These are phyloP conservation scores for Carex parvula DNA, from an alignment of 176 grass and related monocot species.

Conservation along the genomic window DNA sequence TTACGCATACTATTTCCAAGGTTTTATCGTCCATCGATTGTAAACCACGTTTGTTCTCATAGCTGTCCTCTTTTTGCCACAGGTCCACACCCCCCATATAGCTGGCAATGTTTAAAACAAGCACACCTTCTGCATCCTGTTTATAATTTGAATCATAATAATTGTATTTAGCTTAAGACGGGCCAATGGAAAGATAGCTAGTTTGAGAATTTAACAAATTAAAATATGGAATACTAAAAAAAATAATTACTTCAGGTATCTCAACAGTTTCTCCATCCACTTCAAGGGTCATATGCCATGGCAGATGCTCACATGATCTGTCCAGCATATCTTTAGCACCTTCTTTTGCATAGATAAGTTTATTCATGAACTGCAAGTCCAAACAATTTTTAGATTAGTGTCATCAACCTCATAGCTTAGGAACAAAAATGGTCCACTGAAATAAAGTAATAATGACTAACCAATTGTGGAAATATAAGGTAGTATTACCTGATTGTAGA, in stretches of 20 bases:
- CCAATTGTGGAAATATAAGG: background rate
- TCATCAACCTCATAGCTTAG: background rate
- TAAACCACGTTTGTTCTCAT: slow-evolving; percentile 60
- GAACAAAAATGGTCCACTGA: background rate
- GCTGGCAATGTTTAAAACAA: slow-evolving; percentile 87
- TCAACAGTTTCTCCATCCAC: slow-evolving; percentile 75
- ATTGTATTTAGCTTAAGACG: slow-evolving; percentile 19
- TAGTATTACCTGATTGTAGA: slow-evolving; percentile 69
- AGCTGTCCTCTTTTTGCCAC: slow-evolving; percentile 68
- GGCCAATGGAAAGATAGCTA: background rate
- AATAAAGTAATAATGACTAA: background rate
- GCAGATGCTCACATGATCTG: slow-evolving; percentile 87
- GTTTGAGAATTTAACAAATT: background rate
- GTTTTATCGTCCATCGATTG: slow-evolving; percentile 90
- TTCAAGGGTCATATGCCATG: slow-evolving; percentile 82
- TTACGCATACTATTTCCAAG: slow-evolving; percentile 91
- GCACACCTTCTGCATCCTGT: slow-evolving; percentile 91
- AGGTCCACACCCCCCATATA: slow-evolving; percentile 99
- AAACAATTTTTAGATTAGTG: background rate
- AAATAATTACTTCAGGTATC: slow-evolving; percentile 69
- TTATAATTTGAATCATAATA: slow-evolving; percentile 27
- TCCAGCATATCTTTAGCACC: slow-evolving; percentile 95
- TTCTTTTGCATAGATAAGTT: slow-evolving; percentile 96
- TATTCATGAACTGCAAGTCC: slow-evolving; percentile 75
- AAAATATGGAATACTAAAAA: slow-evolving; percentile 23